Evolutionary conservation across 2,329 filamentous ascomycete species (phyloP).

Genomic region (Fusarium caatingaense): DNA sequence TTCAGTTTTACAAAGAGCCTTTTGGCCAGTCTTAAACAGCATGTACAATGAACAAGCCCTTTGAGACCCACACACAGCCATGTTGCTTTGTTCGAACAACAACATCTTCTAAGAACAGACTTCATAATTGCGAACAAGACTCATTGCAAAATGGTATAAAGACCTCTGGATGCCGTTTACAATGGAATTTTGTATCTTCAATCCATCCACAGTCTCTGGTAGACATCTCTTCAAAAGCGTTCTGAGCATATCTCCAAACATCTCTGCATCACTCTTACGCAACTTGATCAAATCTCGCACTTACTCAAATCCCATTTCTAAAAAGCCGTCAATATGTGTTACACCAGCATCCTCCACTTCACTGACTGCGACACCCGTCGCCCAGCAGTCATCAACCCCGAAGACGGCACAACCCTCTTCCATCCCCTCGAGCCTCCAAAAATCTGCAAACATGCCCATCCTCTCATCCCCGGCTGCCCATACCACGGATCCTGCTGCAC

Average conservation of each 20-base stretch:
- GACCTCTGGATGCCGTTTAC: fast-evolving
- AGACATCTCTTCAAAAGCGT: neutral
- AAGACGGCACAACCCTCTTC: neutral
- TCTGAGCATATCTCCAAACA: neutral
- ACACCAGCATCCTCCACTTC: slow-evolving; percentile 19
- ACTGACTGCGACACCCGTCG: slow-evolving; percentile 32
- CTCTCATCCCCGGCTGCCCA: neutral
- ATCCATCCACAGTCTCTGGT: neutral
- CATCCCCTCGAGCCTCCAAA: slow-evolving; percentile 27
- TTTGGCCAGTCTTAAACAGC: neutral
- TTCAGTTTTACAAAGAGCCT: neutral
- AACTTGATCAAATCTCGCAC: neutral
- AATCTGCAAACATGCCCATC: neutral
- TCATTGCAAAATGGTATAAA: neutral
- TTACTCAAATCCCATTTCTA: fast-evolving
- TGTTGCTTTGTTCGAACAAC: slow-evolving; percentile 18
- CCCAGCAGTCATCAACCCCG: slow-evolving; percentile 13
- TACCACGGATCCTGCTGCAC: slow-evolving; percentile 21
- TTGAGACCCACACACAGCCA: neutral
- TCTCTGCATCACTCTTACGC: neutral
- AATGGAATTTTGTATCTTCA: neutral
- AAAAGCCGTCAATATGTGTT: slow-evolving; percentile 16
- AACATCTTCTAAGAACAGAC: neutral
- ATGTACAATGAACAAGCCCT: neutral
- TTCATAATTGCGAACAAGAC: neutral